A percentile compares a stretch with the other conserved stretches of the same genome.
phyloP scores from a whole-genome alignment of 805 yeast species.

The Schwanniomyces sp. region DNA sequence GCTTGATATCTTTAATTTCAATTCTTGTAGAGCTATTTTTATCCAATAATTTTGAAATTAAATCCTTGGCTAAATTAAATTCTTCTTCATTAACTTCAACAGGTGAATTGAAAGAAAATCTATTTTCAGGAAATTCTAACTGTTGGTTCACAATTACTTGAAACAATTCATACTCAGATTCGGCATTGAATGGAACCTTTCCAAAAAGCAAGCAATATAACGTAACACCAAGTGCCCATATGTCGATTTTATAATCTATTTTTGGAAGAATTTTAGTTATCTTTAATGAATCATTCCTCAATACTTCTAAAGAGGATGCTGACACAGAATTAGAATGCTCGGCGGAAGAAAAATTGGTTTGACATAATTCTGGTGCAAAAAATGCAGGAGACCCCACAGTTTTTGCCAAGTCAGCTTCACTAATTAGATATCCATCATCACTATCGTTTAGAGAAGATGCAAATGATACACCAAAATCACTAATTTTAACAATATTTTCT shows the following conservation, averaged over 20 bases:
- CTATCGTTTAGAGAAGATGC: conserved; percentile 48
- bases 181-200: conserved; percentile 83
- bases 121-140: conserved; percentile 53
- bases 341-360: conserved; percentile 44
- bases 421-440: conserved; percentile 42
- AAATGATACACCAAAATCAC: conserved; percentile 96
- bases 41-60: conserved; percentile 58
- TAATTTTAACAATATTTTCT: conserved; percentile 78
- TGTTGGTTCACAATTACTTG: conserved; percentile 70
- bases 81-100: conserved; percentile 43
- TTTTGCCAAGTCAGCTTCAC: conserved; percentile 82
- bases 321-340: conserved; percentile 12
- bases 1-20: conserved; percentile 68
- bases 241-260: conserved; percentile 82
- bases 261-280: conserved; percentile 36
- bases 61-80: conserved; percentile 51
- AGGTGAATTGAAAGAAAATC: conserved; percentile 36
- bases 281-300: conserved; percentile 17
- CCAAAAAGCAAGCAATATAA: conserved; percentile 87
- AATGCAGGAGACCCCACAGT: conserved; percentile 98
- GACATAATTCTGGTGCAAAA: conserved; percentile 90
- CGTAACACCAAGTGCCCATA: conserved; percentile 98
- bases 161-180: conserved; percentile 81
- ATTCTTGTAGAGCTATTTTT: conserved; percentile 72
- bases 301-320: conserved; percentile 20